Conservation (phyloP, 2,329 filamentous ascomycete species). For the Dothistroma pini region DNA sequence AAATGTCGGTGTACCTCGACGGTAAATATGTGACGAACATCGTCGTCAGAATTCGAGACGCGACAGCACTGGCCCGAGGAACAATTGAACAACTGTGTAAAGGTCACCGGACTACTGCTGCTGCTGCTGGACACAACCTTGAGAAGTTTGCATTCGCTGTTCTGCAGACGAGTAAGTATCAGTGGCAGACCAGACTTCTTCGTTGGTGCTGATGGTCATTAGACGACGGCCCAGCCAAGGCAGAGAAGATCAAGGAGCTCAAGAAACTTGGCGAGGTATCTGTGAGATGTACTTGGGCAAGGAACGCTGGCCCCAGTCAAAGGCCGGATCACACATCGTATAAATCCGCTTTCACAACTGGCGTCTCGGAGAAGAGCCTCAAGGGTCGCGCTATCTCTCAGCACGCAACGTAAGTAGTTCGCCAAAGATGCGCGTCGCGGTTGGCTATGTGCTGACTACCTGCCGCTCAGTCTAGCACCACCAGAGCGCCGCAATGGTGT, state of each 20-base stretch:
- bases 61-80: not conserved
- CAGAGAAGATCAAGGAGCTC: slow-evolving; percentile 6
- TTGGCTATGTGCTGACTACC: slow-evolving; percentile 3
- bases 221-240: slow-evolving; percentile 14
- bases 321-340: too few species aligned
- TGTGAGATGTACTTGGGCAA: slow-evolving; percentile 8
- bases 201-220: not conserved
- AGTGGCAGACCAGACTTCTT: not conserved
- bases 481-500: not conserved
- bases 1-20: slow-evolving; percentile 10
- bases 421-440: not conserved
- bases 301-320: not conserved
- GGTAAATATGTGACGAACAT: slow-evolving; percentile 12
- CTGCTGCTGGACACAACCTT: not conserved
- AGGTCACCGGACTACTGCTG: slow-evolving; percentile 1
- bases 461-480: slow-evolving; percentile 8
- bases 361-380: slow-evolving; percentile 26
- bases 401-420: slow-evolving; percentile 20
- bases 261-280: slow-evolving; percentile 20
- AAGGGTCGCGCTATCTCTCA: slow-evolving; percentile 30
- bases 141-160: slow-evolving; percentile 19
- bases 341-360: not conserved
- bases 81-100: not conserved
- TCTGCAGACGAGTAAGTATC: slow-evolving; percentile 20
- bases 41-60: not conserved